phyloP scores from a whole-genome alignment of 768 basidiomycete genomes.

The Leccinum subgranulosum region DNA sequence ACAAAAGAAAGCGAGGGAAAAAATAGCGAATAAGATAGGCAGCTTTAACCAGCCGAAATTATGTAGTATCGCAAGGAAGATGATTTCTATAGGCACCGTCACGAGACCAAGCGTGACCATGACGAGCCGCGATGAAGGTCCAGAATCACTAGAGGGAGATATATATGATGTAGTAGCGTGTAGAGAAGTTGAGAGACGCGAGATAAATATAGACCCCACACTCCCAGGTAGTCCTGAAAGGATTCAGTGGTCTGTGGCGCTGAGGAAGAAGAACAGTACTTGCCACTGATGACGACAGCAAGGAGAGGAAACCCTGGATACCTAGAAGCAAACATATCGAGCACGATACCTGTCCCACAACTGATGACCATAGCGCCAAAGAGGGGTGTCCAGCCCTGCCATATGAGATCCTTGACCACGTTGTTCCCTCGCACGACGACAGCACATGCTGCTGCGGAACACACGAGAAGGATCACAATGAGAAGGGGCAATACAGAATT shows the following conservation, averaged over 20 bases:
- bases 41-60: constrained; percentile 76
- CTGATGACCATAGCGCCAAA: constrained; percentile 89
- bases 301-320: constrained; percentile 89
- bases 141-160: constrained; percentile 6
- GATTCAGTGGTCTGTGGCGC: not conserved
- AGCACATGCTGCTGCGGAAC: constrained; percentile 49
- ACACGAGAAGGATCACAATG: constrained; percentile 47
- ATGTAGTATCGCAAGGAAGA: constrained; percentile 67
- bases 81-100: constrained; percentile 75
- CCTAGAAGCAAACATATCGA: constrained; percentile 83
- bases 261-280: constrained; percentile 18
- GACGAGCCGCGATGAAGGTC: constrained; percentile 48
- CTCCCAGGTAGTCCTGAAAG: constrained; percentile 75
- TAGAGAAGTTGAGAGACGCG: constrained; percentile 84
- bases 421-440: constrained; percentile 62
- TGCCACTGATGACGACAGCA: constrained; percentile 84
- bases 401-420: constrained; percentile 67
- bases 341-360: constrained; percentile 85
- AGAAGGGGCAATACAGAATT: constrained; percentile 62
- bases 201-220: constrained; percentile 88
- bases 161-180: constrained; percentile 44
- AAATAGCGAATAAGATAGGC: constrained; percentile 62
- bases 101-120: constrained; percentile 69
- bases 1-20: constrained; percentile 71
- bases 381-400: constrained; percentile 86